Percentiles rank a stretch among this genome's conserved stretches.
Conservation (phyloP, 1,139 yeast genomes). For the Blastobotrys aristatus region DNA sequence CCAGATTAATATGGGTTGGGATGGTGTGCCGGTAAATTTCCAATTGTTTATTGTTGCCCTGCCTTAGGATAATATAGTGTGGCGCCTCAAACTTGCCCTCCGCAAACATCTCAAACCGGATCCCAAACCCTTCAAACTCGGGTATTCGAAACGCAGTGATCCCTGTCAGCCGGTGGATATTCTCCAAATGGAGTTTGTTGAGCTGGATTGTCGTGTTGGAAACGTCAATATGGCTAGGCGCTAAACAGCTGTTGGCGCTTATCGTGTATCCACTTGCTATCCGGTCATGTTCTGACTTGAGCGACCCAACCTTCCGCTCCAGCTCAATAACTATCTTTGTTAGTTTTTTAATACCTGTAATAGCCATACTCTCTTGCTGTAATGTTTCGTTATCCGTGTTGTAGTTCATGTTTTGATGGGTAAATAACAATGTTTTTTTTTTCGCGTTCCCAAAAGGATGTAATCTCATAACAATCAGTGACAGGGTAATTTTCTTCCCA, state of each 20-base stretch:
- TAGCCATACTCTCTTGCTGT: conserved; percentile 3
- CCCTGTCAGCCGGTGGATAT: conserved; percentile 25
- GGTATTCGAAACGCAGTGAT: conserved; percentile 24
- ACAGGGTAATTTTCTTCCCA: too few species aligned
- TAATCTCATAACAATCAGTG: too few species aligned
- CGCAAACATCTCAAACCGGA: conserved; percentile 24
- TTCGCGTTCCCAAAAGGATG: background rate
- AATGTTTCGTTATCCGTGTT: conserved; percentile 9
- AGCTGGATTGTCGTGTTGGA: conserved; percentile 1
- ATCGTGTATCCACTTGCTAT: background rate
- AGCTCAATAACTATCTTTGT: background rate
- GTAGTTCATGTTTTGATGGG: too few species aligned
- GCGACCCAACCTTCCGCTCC: background rate
- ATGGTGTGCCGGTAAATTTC: conserved; percentile 24
- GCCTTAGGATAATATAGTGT: conserved; percentile 23
- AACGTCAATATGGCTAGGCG: background rate
- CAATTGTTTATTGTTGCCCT: conserved; percentile 13
- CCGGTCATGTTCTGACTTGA: conserved; percentile 1
- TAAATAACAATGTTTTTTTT: too few species aligned
- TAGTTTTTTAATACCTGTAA: background rate
- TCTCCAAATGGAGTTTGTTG: conserved; percentile 19
- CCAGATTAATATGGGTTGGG: conserved; percentile 23
- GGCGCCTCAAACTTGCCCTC: conserved; percentile 21
- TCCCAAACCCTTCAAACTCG: conserved; percentile 22
- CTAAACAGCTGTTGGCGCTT: background rate